These are phyloP conservation scores for Agaricus blazei DNA, from an alignment of 768 basidiomycete genomes.

Conservation along the genomic window DNA sequence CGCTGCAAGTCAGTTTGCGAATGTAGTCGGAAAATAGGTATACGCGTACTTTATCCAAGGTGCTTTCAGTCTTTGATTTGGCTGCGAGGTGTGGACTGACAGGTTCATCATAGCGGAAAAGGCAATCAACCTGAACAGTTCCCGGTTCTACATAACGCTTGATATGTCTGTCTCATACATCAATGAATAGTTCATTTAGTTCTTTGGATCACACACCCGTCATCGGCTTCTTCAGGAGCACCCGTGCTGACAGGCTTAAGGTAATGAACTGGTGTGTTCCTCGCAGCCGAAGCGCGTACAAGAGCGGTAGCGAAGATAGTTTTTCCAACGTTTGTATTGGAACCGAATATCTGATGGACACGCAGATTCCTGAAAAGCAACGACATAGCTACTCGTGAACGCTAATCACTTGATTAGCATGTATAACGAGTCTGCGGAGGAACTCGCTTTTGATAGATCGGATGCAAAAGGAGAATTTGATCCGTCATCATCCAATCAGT, in stretches of 20 bases:
- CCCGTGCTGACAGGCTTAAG: conserved; percentile 95
- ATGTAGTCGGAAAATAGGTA: neutral
- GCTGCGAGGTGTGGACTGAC: conserved; percentile 93
- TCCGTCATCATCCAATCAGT: no score
- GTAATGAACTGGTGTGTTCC: conserved; percentile 52
- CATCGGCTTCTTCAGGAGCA: conserved; percentile 73
- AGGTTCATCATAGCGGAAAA: conserved; percentile 83
- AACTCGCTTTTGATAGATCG: no score
- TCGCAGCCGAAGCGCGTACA: conserved; percentile 66
- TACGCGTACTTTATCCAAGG: conserved; percentile 22
- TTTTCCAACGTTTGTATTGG: conserved; percentile 96
- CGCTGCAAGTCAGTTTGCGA: neutral
- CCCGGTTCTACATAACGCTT: conserved; percentile 39
- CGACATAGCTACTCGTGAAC: conserved; percentile 46
- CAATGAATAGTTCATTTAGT: neutral
- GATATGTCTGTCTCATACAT: conserved; percentile 52
- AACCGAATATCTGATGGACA: conserved; percentile 89
- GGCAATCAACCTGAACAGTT: conserved; percentile 57
- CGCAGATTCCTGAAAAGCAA: conserved; percentile 82
- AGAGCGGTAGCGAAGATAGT: conserved; percentile 86
- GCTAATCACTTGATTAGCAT: neutral
- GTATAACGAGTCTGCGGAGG: no score
- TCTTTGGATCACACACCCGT: conserved; percentile 47
- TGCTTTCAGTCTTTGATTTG: conserved; percentile 33
- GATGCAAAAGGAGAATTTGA: no score